Conservation (phyloP, 352 stramenopile genomes). For the Thalassiosira ordinaria region DNA sequence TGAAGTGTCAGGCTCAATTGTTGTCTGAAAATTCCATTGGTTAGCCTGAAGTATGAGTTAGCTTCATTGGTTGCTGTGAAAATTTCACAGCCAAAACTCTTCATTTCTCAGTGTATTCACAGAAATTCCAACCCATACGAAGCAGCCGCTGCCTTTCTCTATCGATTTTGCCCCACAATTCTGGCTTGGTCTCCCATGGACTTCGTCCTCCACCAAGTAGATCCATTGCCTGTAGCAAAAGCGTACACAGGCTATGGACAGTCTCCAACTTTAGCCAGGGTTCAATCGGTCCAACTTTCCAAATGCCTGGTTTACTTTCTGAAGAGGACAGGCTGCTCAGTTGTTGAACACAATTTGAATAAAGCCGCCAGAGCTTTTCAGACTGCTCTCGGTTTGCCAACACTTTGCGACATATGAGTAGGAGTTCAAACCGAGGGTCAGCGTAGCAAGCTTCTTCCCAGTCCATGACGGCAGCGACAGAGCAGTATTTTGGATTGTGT, state of each 20-base stretch:
- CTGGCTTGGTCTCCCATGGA: slow-evolving; percentile 79
- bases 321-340: slow-evolving; percentile 1
- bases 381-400: slow-evolving; percentile 72
- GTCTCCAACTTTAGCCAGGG: slow-evolving; percentile 83
- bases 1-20: too few species aligned
- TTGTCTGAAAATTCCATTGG: too few species aligned
- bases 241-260: slow-evolving; percentile 69
- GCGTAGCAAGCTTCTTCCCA: slow-evolving; percentile 82
- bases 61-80: too few species aligned
- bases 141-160: slow-evolving; percentile 67
- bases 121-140: slow-evolving; percentile 44
- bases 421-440: slow-evolving; percentile 80
- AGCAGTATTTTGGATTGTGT: slow-evolving; percentile 20
- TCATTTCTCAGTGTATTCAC: slow-evolving; percentile 4
- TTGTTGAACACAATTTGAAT: slow-evolving; percentile 40
- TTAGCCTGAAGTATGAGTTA: too few species aligned
- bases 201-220: slow-evolving; percentile 61
- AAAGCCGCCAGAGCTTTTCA: slow-evolving; percentile 67
- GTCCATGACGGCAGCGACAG: slow-evolving; percentile 71
- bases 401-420: slow-evolving; percentile 80
- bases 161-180: slow-evolving; percentile 74
- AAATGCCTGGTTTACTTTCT: too few species aligned
- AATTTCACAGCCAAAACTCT: slow-evolving; percentile 1
- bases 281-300: slow-evolving; percentile 66
- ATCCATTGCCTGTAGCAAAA: slow-evolving; percentile 73